Conservation (phyloP, 352 stramenopile species). For the Phytophthora crassamura region DNA sequence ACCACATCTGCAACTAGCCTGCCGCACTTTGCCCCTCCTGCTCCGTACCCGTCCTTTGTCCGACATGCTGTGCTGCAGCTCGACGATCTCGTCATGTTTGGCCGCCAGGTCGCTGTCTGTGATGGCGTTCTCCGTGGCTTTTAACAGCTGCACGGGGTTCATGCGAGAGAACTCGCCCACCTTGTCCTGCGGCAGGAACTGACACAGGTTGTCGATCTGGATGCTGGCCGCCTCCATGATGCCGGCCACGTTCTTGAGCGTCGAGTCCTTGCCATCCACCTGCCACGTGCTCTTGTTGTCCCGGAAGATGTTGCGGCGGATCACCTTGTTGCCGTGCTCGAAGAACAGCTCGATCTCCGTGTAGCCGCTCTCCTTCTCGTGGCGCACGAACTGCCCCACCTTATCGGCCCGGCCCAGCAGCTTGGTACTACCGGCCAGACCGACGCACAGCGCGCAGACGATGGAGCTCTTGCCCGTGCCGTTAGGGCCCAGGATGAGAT, state of each 20-base stretch:
- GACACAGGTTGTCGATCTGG: conserved; percentile 98
- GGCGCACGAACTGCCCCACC: conserved; percentile 91
- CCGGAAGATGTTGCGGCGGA: conserved; percentile 93
- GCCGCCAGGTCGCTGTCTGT: conserved; percentile 70
- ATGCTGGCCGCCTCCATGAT: conserved; percentile 93
- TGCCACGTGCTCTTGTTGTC: conserved; percentile 89
- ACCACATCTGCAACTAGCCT: background rate
- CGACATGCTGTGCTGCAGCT: conserved; percentile 76
- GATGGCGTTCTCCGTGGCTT: conserved; percentile 82
- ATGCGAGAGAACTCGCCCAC: conserved; percentile 92
- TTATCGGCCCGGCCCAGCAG: conserved; percentile 95
- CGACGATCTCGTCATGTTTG: conserved; percentile 83
- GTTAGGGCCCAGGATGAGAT: conserved; percentile 98
- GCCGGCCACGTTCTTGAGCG: conserved; percentile 71
- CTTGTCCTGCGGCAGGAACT: conserved; percentile 98
- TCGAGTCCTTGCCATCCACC: conserved; percentile 73
- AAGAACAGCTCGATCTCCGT: conserved; percentile 96
- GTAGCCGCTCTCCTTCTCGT: conserved; percentile 86
- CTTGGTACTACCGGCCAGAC: conserved; percentile 93
- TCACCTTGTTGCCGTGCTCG: conserved; percentile 73
- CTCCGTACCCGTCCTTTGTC: conserved; percentile 65
- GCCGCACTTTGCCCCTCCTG: too few relatives aligned
- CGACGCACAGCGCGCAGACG: conserved; percentile 97
- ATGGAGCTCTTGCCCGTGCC: conserved; percentile 96
- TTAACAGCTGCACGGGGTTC: conserved; percentile 78